phyloP scores from a whole-genome alignment of 176 grass and related monocot genomes.

The Eragrostis curvula region DNA sequence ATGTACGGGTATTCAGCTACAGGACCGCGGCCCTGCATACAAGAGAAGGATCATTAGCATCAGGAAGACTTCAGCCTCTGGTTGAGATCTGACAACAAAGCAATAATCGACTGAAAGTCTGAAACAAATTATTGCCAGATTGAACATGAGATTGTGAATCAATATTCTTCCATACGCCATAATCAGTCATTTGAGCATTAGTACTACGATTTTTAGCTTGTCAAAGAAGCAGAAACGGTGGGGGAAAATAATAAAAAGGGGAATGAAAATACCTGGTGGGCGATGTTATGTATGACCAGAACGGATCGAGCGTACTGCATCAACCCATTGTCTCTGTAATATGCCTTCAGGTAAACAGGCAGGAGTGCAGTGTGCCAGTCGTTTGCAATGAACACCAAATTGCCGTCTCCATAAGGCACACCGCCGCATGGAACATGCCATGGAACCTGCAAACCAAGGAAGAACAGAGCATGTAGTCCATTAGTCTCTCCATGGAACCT shows the following conservation, averaged over 20 bases:
- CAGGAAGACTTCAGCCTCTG: neutral
- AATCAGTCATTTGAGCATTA: neutral
- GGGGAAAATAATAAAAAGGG: neutral
- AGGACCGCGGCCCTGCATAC: conserved; percentile 75
- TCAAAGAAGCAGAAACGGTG: neutral
- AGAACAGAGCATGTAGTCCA: neutral
- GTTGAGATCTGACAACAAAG: neutral
- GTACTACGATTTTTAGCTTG: neutral
- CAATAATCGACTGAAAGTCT: neutral
- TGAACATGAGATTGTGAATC: neutral
- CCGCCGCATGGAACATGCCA: conserved; percentile 95
- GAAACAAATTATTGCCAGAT: too few relatives aligned
- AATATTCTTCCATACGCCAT: neutral
- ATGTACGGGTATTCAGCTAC: conserved; percentile 64
- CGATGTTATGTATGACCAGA: conserved; percentile 95
- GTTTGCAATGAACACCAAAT: conserved; percentile 93
- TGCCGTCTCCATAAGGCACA: conserved; percentile 85
- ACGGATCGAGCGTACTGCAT: conserved; percentile 87
- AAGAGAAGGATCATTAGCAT: neutral
- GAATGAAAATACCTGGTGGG: conserved; percentile 74
- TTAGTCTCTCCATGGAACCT: neutral
- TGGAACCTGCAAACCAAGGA: conserved; percentile 61
- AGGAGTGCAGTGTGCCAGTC: conserved; percentile 97
- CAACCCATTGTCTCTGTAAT: conserved; percentile 85
- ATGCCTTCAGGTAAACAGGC: conserved; percentile 92